Base-by-base conservation (phyloP, 768 basidiomycete species). In the Russula virescens region DNA sequence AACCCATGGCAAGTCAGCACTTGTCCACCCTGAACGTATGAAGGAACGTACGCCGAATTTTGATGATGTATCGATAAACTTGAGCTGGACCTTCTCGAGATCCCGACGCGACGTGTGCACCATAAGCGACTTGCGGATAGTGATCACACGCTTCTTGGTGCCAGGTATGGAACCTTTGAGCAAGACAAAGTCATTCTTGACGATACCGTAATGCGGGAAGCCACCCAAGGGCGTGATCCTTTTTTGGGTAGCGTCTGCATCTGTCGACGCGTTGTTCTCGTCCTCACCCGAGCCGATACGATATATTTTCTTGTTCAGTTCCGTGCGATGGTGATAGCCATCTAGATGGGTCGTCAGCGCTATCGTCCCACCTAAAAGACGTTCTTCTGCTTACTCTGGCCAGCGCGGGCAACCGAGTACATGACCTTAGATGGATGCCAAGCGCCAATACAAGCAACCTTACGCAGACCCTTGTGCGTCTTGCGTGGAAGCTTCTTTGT, bases 381-480 rank as follows among this genome's bases (percentile, higher is more conserved):
- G 35, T 55, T 26, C 21, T 6, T 62, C 72, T 62, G 81, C 92
- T 70, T 76, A 93, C 90, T 91, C 89, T 98, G 96, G 91, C 97
- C 97, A 69, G 97, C 95, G 83, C 97, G 95, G 65, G 95, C 97
- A 71, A 99, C 97, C n/a, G 94, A 95, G 87, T 94, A 98, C 96
- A 98, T 98, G 85, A 99, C 97, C 80, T 96, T 97, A 71, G 88
- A 89, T 75, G 94, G 94, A 83, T 96, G 94, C 93, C 93, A 96
- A 74, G 94, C 94, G 78, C 94, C 94, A 69, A 95, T 94, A 83
- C 94, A 96, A 73, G 96, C 96, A 67, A 99, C 97, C 82, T 99
- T 98, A 76, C 96, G 91, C 72, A 98, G 91, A 91, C 97, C 97
- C 78, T 97, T 95, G 85, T 99, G 97, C 58, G 97, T 98, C 83